These are phyloP conservation scores for Cladosporium sp. DNA, from an alignment of 2,329 filamentous ascomycete species.

Conservation along the genomic window DNA sequence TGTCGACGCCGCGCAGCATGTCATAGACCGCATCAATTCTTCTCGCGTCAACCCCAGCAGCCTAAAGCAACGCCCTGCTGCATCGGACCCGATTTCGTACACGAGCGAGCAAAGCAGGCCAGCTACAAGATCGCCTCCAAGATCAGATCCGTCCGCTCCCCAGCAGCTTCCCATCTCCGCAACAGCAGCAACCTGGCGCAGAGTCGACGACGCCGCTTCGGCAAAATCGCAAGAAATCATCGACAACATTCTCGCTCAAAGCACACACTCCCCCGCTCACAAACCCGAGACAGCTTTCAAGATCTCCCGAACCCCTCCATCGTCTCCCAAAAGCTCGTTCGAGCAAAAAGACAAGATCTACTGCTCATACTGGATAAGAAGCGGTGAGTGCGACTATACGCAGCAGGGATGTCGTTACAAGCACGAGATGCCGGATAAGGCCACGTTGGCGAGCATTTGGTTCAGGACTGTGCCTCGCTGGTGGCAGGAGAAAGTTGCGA, in stretches of 20 bases:
- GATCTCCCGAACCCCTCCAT: slow-evolving; percentile 32
- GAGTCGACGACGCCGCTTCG: slow-evolving; percentile 12
- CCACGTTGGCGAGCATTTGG: slow-evolving; percentile 68
- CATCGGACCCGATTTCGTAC: slow-evolving; percentile 28
- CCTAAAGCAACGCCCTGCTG: slow-evolving; percentile 25
- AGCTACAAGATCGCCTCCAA: background rate
- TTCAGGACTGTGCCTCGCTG: slow-evolving; percentile 59
- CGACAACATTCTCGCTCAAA: slow-evolving; percentile 31
- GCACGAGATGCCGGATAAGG: slow-evolving; percentile 81
- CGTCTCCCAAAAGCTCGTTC: slow-evolving; percentile 40
- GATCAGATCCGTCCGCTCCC: background rate
- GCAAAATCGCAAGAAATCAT: slow-evolving; percentile 29
- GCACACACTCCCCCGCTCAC: background rate
- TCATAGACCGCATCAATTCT: background rate
- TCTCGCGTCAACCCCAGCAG: background rate
- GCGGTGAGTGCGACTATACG: slow-evolving; percentile 79
- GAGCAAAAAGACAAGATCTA: slow-evolving; percentile 66
- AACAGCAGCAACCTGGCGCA: slow-evolving; percentile 29
- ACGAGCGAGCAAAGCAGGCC: slow-evolving; percentile 6
- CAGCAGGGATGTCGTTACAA: slow-evolving; percentile 87
- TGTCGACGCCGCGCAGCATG: background rate
- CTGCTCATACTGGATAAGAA: slow-evolving; percentile 88
- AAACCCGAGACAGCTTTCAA: background rate
- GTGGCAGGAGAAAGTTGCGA: slow-evolving; percentile 52
- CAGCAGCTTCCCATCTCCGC: slow-evolving; percentile 25